A percentile compares a stretch with the other conserved stretches of the same genome.
These are phyloP conservation scores for Floccularia luteovirens DNA, from an alignment of 768 basidiomycete species.

Conservation along the genomic window DNA sequence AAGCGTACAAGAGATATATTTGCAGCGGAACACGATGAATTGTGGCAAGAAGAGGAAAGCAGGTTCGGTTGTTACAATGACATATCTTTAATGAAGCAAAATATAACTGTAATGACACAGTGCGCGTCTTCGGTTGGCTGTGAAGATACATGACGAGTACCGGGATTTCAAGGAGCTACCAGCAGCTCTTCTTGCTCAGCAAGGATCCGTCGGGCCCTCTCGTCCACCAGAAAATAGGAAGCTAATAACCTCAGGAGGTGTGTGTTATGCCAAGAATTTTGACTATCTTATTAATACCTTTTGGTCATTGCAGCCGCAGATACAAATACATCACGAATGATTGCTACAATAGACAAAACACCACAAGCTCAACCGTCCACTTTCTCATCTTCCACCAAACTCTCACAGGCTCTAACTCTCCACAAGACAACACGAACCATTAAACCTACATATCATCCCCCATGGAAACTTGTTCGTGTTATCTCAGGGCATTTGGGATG, in stretches of 20 bases:
- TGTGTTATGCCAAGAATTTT: slow-evolving; percentile 5
- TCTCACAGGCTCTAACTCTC: slow-evolving; percentile 85
- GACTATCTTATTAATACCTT: slow-evolving; percentile 3
- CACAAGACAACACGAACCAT: slow-evolving; percentile 93
- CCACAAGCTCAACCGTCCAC: slow-evolving; percentile 64
- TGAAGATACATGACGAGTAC: slow-evolving; percentile 90
- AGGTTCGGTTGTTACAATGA: slow-evolving; percentile 36
- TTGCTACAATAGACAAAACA: slow-evolving; percentile 69
- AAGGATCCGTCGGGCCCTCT: slow-evolving; percentile 74
- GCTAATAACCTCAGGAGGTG: slow-evolving; percentile 68
- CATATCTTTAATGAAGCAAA: background rate
- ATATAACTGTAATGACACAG: slow-evolving; percentile 27
- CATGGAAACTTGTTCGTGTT: slow-evolving; percentile 94
- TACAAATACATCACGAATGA: slow-evolving; percentile 54
- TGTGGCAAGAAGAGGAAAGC: slow-evolving; percentile 57
- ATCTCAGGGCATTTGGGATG: slow-evolving; percentile 98
- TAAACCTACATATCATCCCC: slow-evolving; percentile 93
- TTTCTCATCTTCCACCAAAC: slow-evolving; percentile 51
- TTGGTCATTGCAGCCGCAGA: slow-evolving; percentile 25
- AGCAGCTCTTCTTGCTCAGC: slow-evolving; percentile 70
- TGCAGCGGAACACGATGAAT: slow-evolving; percentile 54
- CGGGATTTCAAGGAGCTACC: slow-evolving; percentile 81
- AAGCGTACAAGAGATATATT: slow-evolving; percentile 71
- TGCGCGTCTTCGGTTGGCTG: slow-evolving; percentile 64
- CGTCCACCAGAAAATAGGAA: slow-evolving; percentile 59